Percentiles rank a stretch among this genome's conserved stretches.
Conservation (phyloP, 306 rosid genomes). For the Malus sieversii region DNA sequence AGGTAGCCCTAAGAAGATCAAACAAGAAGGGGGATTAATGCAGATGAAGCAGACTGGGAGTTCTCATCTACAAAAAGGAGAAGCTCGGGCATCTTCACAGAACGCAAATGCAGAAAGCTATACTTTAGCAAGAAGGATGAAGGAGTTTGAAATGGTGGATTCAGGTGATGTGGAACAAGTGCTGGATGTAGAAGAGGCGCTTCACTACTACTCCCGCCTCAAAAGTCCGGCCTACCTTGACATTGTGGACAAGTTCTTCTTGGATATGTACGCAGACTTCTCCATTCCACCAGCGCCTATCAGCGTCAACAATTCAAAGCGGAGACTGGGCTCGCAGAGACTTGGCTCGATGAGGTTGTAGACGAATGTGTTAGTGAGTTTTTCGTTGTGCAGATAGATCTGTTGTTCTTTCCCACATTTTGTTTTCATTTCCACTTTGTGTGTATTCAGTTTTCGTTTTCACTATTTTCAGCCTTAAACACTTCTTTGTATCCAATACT, state of each 20-base stretch:
- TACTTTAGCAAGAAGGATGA: constrained; percentile 57
- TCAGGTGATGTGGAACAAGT: constrained; percentile 66
- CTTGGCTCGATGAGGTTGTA: constrained; percentile 38
- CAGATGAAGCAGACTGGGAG: constrained; percentile 36
- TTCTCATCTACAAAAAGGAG: constrained; percentile 27
- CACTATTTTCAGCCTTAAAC: not conserved
- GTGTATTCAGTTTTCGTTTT: constrained; percentile 25
- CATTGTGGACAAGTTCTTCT: constrained; percentile 79
- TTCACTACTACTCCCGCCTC: constrained; percentile 89
- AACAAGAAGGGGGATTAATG: constrained; percentile 23
- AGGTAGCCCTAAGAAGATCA: constrained; percentile 28
- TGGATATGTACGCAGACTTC: constrained; percentile 55
- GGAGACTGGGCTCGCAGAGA: constrained; percentile 30
- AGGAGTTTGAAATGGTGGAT: constrained; percentile 71
- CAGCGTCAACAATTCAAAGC: constrained; percentile 37
- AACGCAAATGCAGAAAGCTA: constrained; percentile 21
- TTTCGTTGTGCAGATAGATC: constrained; percentile 24
- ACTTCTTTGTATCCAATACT: constrained; percentile 3
- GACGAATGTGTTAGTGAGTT: constrained; percentile 24
- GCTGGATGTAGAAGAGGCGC: constrained; percentile 87
- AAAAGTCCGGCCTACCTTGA: constrained; percentile 70
- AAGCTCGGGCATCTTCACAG: constrained; percentile 17
- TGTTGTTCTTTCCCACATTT: constrained; percentile 19
- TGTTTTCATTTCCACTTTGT: constrained; percentile 12
- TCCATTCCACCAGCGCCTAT: constrained; percentile 37